Conservation (phyloP, 2,329 filamentous ascomycete species). For the Phialemonium atrogriseum region DNA sequence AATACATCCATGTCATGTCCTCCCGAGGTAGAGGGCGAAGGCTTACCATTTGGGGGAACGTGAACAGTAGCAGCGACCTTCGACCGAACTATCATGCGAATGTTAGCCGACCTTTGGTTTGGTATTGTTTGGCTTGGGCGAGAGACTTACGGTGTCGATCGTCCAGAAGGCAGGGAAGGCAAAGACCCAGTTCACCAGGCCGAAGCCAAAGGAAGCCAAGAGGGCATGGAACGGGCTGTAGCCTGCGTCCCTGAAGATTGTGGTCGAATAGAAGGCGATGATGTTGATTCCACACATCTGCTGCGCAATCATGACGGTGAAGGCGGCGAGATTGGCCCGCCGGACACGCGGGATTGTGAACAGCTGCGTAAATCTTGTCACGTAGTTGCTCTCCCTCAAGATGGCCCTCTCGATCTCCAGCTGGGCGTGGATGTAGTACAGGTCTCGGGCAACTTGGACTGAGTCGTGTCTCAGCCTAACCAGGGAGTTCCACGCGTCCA, state of each 20-base stretch:
- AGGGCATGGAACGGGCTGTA: conserved; percentile 46
- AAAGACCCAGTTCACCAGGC: conserved; percentile 56
- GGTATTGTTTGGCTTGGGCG: too few species aligned
- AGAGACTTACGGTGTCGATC: conserved; percentile 42
- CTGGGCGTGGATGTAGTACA: conserved; percentile 58
- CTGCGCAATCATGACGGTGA: conserved; percentile 72
- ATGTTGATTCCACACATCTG: conserved; percentile 54
- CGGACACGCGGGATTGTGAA: conserved; percentile 63
- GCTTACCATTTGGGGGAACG: conserved; percentile 62
- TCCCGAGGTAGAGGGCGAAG: too few species aligned
- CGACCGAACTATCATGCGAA: too few species aligned
- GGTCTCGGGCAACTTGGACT: conserved; percentile 51
- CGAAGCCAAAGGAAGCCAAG: conserved; percentile 56
- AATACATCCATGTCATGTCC: too few species aligned
- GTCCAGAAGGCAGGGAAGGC: conserved; percentile 58
- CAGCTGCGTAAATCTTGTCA: conserved; percentile 54
- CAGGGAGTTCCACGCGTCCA: conserved; percentile 50
- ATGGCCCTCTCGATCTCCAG: conserved; percentile 51
- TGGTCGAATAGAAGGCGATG: conserved; percentile 67
- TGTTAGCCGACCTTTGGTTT: too few species aligned
- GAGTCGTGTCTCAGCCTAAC: conserved; percentile 41
- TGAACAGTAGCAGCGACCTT: too few species aligned
- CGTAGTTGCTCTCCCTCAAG: conserved; percentile 43
- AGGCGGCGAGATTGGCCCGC: conserved; percentile 67
- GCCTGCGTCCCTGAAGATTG: conserved; percentile 50